A percentile compares a stretch with the other conserved stretches of the same genome.
These are phyloP conservation scores for Trapa incisa DNA, from an alignment of 345 rosid species.

Conservation along the genomic window DNA sequence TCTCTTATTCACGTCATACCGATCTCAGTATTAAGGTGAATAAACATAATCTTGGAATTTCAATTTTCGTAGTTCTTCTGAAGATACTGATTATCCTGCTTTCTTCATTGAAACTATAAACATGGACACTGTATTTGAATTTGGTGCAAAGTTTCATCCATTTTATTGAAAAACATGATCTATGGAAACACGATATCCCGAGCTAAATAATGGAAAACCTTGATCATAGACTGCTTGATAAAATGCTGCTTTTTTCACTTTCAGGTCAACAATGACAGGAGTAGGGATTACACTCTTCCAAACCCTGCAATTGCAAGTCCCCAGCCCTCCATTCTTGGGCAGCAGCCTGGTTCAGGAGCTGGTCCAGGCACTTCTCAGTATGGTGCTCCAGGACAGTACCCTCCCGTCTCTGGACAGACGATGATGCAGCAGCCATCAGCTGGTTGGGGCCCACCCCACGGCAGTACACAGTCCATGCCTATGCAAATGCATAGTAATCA, in stretches of 20 bases:
- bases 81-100: background rate
- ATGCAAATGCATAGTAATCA: conserved; percentile 40
- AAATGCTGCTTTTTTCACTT: conserved; percentile 3
- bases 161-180: background rate
- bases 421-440: conserved; percentile 42
- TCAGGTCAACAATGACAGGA: conserved; percentile 85
- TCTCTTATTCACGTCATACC: conserved; percentile 85
- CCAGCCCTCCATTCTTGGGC: conserved; percentile 58
- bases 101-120: background rate
- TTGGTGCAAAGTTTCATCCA: background rate
- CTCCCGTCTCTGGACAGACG: conserved; percentile 18
- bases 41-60: background rate
- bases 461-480: conserved; percentile 40
- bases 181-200: background rate
- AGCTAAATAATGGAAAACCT: background rate
- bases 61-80: background rate
- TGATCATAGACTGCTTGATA: background rate
- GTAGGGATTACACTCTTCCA: conserved; percentile 80
- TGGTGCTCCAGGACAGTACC: conserved; percentile 23
- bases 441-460: conserved; percentile 53
- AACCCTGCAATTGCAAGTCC: conserved; percentile 32
- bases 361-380: conserved; percentile 36
- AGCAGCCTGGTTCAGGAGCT: conserved; percentile 36
- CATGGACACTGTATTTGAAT: background rate
- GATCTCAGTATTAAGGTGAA: conserved; percentile 93